Conservation (phyloP, 2,329 filamentous ascomycete species). For the Alternaria atra region DNA sequence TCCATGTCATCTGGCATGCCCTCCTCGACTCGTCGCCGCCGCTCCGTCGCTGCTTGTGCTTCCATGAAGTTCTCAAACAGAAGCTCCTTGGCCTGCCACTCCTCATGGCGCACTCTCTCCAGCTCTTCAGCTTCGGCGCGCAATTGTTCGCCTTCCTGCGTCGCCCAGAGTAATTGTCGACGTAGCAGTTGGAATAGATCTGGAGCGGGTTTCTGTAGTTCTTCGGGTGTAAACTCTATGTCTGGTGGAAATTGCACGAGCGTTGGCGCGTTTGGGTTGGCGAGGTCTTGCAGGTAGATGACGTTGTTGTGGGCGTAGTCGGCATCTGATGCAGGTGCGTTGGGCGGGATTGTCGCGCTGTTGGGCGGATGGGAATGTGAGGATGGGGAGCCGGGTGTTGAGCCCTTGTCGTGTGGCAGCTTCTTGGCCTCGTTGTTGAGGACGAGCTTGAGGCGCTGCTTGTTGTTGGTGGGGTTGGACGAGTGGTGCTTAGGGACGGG, state of each 20-base stretch:
- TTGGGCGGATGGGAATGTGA: constrained; percentile 37
- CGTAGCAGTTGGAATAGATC: constrained; percentile 70
- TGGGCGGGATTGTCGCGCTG: constrained; percentile 30
- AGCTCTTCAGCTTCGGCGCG: constrained; percentile 71
- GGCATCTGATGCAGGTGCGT: constrained; percentile 31
- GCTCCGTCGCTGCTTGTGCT: constrained; percentile 63
- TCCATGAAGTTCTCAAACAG: constrained; percentile 80
- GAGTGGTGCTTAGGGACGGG: constrained; percentile 73
- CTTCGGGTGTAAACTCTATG: constrained; percentile 69
- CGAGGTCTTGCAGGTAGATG: constrained; percentile 66
- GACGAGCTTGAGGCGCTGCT: constrained; percentile 56
- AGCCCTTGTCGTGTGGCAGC: constrained; percentile 42
- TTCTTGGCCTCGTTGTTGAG: constrained; percentile 50
- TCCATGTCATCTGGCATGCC: constrained; percentile 42
- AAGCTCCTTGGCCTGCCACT: constrained; percentile 83
- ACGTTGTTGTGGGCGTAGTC: constrained; percentile 65
- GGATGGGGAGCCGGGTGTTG: constrained; percentile 48
- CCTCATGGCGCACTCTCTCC: constrained; percentile 72
- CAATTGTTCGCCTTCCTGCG: constrained; percentile 71
- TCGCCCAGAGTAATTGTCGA: constrained; percentile 76
- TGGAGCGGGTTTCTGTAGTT: constrained; percentile 72
- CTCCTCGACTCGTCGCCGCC: constrained; percentile 45
- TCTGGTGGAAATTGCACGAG: constrained; percentile 64
- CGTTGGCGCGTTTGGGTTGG: constrained; percentile 66
- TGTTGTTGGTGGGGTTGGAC: constrained; percentile 56